These are phyloP conservation scores for Hypoxylon rubiginosum DNA, from an alignment of 2,329 filamentous ascomycete species.

Conservation along the genomic window DNA sequence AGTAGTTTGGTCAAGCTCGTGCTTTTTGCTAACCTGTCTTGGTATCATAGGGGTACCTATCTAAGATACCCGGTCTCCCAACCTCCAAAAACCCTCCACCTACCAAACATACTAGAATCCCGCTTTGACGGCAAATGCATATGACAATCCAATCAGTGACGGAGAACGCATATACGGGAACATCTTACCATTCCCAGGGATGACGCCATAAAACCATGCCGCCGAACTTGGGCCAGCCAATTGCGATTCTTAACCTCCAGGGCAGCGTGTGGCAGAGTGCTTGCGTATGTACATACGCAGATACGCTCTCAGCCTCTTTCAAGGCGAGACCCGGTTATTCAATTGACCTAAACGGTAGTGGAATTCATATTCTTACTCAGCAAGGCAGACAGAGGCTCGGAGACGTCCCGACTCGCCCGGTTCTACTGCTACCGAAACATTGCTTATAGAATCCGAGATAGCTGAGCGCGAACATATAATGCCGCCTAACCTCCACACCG, in stretches of 20 bases:
- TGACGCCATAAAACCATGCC: constrained; percentile 39
- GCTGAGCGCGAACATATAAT: not conserved
- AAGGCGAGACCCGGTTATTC: not conserved
- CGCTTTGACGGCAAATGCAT: constrained; percentile 36
- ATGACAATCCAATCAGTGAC: constrained; percentile 33
- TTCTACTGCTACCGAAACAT: constrained; percentile 12
- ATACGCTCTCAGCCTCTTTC: constrained; percentile 22
- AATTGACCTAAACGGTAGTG: not conserved
- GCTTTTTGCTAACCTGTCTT: constrained; percentile 1
- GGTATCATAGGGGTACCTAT: not conserved
- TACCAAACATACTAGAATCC: constrained; percentile 19
- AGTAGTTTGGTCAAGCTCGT: constrained; percentile 3
- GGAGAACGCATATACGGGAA: constrained; percentile 11
- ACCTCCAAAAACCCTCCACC: constrained; percentile 8
- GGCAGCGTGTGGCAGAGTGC: constrained; percentile 10
- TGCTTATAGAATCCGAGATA: not conserved
- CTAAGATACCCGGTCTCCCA: constrained; percentile 4
- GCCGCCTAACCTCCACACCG: not conserved
- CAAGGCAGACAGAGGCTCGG: constrained; percentile 17
- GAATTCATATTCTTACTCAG: constrained; percentile 6
- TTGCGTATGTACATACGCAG: not conserved
- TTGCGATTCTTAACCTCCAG: constrained; percentile 4
- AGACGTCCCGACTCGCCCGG: constrained; percentile 30
- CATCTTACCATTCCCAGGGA: constrained; percentile 21
- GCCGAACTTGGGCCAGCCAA: constrained; percentile 26